Evolutionary conservation across 768 basidiomycete species (phyloP), one percentile per base, ranked within the genome.

Genomic region (Chalciporus pseudorubinellus): DNA sequence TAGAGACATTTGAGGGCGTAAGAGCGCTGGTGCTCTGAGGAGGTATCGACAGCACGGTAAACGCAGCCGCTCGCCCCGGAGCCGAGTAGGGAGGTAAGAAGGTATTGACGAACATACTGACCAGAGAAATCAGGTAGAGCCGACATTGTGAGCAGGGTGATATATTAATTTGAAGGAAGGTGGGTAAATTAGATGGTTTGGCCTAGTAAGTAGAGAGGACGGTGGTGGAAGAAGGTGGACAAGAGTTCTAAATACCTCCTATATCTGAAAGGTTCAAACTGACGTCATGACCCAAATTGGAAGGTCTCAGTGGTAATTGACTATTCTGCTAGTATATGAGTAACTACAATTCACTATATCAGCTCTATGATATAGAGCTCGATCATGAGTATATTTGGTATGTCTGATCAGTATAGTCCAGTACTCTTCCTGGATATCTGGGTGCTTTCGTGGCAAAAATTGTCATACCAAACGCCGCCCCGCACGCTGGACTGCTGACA

Each of bases 1-100:
- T 77, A 74, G 38, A 90, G 73, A 65, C 86, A 87, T 67, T 91
- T 92, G 69, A 91, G 79, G 34, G 88, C 87, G 57, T 78, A 82
- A 66, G 73, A 77, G 44, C 64, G 7, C 44, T 72, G 62, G 19
- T 57, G 65, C 40, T 70, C 62, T 40, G 72, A 75, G 38, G 65
- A 62, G 40, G 70, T 64, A 62, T 87, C 83, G 39, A 83, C 68
- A 40, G 86, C 88, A 51, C 79, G 80, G 69, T 90, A 89, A 56
- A 91, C 87, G 52, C 82, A 80, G 48, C 88, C 88, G 58, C 86
- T 87, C 11, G 85, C 83, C 34, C 89, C 89, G 48, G 81, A 73
- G 33, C 89, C 89, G 44, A 92, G 74, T 57, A 77, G 73, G 53
- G 81, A 76, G 53, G 80, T 65, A 54, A 92, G 77, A 58, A 78